Conservation (phyloP, 192 early-diverging fungal species). For the Pecoramyces ruminantium region DNA sequence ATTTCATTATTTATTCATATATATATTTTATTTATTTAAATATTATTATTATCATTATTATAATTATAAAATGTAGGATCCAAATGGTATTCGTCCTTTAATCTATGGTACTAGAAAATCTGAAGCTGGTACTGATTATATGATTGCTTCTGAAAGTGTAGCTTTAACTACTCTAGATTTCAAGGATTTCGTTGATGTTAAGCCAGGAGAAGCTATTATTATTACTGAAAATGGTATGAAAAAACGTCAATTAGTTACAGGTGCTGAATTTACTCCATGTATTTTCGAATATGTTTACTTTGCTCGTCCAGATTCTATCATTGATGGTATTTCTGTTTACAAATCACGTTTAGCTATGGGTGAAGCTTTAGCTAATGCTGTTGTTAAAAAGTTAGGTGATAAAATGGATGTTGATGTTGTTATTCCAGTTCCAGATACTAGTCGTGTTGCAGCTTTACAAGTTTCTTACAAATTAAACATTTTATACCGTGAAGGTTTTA, state of each 20-base stretch:
- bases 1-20: neutral
- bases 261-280: slow-evolving; percentile 61
- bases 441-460: slow-evolving; percentile 85
- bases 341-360: slow-evolving; percentile 94
- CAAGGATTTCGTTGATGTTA: slow-evolving; percentile 74
- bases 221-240: slow-evolving; percentile 63
- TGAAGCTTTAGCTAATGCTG: slow-evolving; percentile 77
- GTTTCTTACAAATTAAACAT: slow-evolving; percentile 74
- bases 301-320: slow-evolving; percentile 94
- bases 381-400: slow-evolving; percentile 54
- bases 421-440: slow-evolving; percentile 97
- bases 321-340: slow-evolving; percentile 98
- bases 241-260: slow-evolving; percentile 37
- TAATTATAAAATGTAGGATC: slow-evolving; percentile 53
- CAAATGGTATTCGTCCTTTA: slow-evolving; percentile 90
- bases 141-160: slow-evolving; percentile 97
- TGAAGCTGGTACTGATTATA: slow-evolving; percentile 73
- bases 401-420: slow-evolving; percentile 85
- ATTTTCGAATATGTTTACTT: slow-evolving; percentile 99
- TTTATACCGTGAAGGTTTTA: slow-evolving; percentile 94
- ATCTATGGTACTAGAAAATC: slow-evolving; percentile 69
- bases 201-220: slow-evolving; percentile 83
- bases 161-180: slow-evolving; percentile 80
- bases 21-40: too few relatives aligned
- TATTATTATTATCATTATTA: too few relatives aligned